Evolutionary conservation across 208 protist genomes (phyloP), one percentile per base, ranked within the genome.

Genomic region (Histomonas meleagridis): DNA sequence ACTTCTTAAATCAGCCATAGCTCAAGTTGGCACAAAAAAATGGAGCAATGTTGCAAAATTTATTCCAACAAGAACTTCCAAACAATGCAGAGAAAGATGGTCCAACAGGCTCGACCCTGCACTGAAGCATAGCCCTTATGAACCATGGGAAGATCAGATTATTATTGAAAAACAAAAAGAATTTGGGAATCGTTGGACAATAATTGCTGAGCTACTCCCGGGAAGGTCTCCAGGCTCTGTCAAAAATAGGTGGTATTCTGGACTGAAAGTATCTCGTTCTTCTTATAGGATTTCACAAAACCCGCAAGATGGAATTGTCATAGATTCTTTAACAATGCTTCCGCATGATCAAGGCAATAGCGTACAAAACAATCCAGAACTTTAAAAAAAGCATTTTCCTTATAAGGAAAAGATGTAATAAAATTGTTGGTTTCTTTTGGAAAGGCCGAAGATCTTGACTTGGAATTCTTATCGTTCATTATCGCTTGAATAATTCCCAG

Each of bases 211-310:
- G 7, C 46, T 55, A 4, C 38, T 86, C 32, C 76, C 76, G 32
- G 46, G 46, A 38, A 86, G 76, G 38, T 55, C 46, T 55, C 26
- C 76, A 38, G 55, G 35, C 26, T 43, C 76, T 1, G 55, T 86
- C 28, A 86, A 86, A 49, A 86, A 86, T 55, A 18, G 76, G 16
- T 86, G 76, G 76, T 86, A 86, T 35, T 86, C 40, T 32, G 40
- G 40, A 16, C 46, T 86, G 26, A 86, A 86, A n/a, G n/a, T n/a
- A n/a, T n/a, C n/a, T n/a, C n/a, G n/a, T n/a, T n/a, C n/a, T n/a
- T n/a, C n/a, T n/a, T n/a, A n/a, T n/a, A n/a, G n/a, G n/a, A n/a
- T n/a, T n/a, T n/a, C n/a, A n/a, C n/a, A n/a, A n/a, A n/a, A n/a
- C n/a, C n/a, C n/a, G n/a, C n/a, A n/a, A n/a, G n/a, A n/a, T n/a